These are phyloP conservation scores for Trypanosoma rangeli DNA, from an alignment of 208 protist genomes.

Conservation along the genomic window DNA sequence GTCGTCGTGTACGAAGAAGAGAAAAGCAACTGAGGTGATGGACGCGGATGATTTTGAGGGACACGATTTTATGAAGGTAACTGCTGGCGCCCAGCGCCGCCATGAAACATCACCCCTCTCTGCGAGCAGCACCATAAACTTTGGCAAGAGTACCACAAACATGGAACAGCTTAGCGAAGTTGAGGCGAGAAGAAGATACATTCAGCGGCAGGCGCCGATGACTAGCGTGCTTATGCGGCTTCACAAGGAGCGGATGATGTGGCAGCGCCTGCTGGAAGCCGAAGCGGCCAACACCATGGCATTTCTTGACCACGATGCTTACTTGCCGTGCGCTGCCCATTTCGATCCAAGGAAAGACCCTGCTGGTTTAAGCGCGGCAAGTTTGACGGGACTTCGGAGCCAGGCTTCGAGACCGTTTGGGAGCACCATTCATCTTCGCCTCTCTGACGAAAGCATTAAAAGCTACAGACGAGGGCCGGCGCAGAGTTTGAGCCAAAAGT, in stretches of 20 bases:
- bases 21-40: not conserved
- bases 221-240: slow-evolving; percentile 38
- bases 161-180: slow-evolving; percentile 2
- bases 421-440: not conserved
- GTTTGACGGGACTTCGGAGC: not conserved
- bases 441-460: not conserved
- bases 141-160: not conserved
- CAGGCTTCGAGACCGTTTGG: not conserved
- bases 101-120: not conserved
- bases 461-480: not conserved
- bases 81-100: too few species aligned
- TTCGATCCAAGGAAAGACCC: not conserved
- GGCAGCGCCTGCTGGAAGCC: slow-evolving; percentile 45
- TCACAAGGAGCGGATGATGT: slow-evolving; percentile 30
- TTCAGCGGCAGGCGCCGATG: slow-evolving; percentile 41
- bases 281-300: slow-evolving; percentile 48
- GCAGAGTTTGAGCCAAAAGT: not conserved
- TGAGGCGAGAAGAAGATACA: slow-evolving; percentile 22
- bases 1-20: too few species aligned
- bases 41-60: not conserved
- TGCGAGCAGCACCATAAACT: not conserved
- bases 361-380: not conserved
- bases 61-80: not conserved
- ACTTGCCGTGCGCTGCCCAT: not conserved
- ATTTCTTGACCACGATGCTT: slow-evolving; percentile 60